Percentiles rank a stretch among this genome's conserved stretches.
Evolutionary conservation across 495 filamentous ascomycete genomes (phyloP).

Genomic region (Tuber aestivum): DNA sequence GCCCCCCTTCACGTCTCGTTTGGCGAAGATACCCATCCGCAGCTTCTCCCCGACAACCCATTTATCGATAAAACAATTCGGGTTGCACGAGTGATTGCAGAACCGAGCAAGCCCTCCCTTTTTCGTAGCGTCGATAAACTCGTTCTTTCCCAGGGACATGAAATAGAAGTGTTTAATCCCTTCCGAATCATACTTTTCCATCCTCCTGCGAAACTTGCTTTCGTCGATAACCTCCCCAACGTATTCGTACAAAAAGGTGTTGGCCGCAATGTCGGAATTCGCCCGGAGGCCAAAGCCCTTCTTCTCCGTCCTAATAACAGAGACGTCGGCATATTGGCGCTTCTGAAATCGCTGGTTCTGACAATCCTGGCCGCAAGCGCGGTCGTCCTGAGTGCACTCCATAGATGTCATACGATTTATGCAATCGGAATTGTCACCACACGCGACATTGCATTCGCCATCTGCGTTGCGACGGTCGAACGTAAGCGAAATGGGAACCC

Average conservation of each 20-base stretch:
- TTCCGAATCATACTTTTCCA: slow-evolving; percentile 85
- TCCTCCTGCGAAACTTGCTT: slow-evolving; percentile 73
- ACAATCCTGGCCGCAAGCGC: slow-evolving; percentile 79
- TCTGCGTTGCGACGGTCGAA: slow-evolving; percentile 50
- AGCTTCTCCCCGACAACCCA: slow-evolving; percentile 98
- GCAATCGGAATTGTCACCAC: slow-evolving; percentile 94
- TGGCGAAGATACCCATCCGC: slow-evolving; percentile 98
- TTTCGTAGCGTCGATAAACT: slow-evolving; percentile 97
- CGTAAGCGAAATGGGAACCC: slow-evolving; percentile 39
- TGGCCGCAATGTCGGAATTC: slow-evolving; percentile 63
- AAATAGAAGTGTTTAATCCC: slow-evolving; percentile 99
- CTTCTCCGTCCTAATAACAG: slow-evolving; percentile 94
- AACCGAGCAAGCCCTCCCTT: slow-evolving; percentile 94
- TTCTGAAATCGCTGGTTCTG: slow-evolving; percentile 94
- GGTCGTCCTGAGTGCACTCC: slow-evolving; percentile 78
- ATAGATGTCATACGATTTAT: slow-evolving; percentile 98
- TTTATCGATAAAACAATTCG: slow-evolving; percentile 98
- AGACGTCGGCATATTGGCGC: slow-evolving; percentile 80
- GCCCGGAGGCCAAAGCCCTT: slow-evolving; percentile 91
- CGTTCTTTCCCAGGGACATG: slow-evolving; percentile 94
- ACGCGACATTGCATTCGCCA: slow-evolving; percentile 69
- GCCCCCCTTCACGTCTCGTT: slow-evolving; percentile 74
- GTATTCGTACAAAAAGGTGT: slow-evolving; percentile 96
- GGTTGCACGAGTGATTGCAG: slow-evolving; percentile 98
- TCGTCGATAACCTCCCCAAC: slow-evolving; percentile 98